Evolutionary conservation across 2,329 filamentous ascomycete genomes (phyloP).

Genomic region (Kalmusia sp.): DNA sequence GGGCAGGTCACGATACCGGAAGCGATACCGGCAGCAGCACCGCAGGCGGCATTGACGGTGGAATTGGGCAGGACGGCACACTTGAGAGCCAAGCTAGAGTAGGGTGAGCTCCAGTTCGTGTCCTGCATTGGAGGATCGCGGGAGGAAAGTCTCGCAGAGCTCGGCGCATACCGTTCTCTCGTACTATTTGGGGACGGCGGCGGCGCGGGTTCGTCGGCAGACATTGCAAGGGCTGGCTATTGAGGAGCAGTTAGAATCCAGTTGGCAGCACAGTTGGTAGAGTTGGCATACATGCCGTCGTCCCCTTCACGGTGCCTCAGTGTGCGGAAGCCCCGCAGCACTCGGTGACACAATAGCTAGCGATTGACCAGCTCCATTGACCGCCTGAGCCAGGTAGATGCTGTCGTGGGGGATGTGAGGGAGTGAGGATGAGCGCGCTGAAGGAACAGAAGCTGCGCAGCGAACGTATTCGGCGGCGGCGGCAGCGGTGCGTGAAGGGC

Average conservation of each 20-base stretch:
- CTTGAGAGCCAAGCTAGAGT: constrained; percentile 47
- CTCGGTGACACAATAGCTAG: constrained; percentile 49
- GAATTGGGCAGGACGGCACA: constrained; percentile 59
- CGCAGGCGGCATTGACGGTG: constrained; percentile 81
- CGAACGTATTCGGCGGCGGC: not conserved
- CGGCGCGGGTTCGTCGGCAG: constrained; percentile 42
- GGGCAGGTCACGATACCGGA: constrained; percentile 96
- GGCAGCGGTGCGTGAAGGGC: constrained; percentile 5
- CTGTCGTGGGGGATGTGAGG: not conserved
- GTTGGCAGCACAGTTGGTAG: constrained; percentile 4
- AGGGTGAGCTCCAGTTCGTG: constrained; percentile 28
- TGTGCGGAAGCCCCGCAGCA: constrained; percentile 53
- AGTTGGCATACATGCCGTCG: constrained; percentile 45
- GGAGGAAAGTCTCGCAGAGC: constrained; percentile 22
- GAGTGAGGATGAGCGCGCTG: constrained; percentile 2
- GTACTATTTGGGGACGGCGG: constrained; percentile 43
- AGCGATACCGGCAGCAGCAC: constrained; percentile 87
- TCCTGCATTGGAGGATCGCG: constrained; percentile 27
- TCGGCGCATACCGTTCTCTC: constrained; percentile 43
- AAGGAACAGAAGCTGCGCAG: not conserved
- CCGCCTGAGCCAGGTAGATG: constrained; percentile 20
- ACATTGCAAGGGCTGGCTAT: constrained; percentile 44
- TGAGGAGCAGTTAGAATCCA: constrained; percentile 26
- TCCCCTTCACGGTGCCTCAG: constrained; percentile 47
- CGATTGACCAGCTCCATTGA: constrained; percentile 52